Evolutionary conservation across 2,329 filamentous ascomycete species (phyloP), one percentile per base, ranked within the genome.

Genomic region (Alternaria novae-zelandiae): DNA sequence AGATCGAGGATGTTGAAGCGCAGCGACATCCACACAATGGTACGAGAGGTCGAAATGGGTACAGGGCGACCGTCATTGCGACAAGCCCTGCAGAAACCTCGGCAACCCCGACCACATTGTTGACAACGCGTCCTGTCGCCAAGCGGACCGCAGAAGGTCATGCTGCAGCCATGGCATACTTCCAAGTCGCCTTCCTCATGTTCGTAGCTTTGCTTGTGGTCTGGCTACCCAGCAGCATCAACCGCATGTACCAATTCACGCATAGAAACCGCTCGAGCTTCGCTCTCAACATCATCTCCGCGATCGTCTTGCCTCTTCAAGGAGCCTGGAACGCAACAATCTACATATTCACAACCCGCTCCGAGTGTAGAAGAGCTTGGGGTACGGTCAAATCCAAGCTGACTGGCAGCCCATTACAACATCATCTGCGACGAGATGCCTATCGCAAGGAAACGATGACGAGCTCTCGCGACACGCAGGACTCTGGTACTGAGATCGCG

Each of bases 301-400:
- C 91, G 0, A 85, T 93, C 44, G 92, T 96, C 1, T 84, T 96
- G 9, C 92, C 93, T 0, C 84, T 94, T 0, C 93, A 96, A 75
- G 93, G 93, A 0, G 91, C 94, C 72, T 96, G 92, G 92, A 96
- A 96, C 76, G 87, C 89, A 17, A 78, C 91, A 61, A 93, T 96
- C 69, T 96, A 96, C 79, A 80, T 88, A 6, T 75, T 71, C 17
- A 76, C 75, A 0, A 74, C 74, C 0, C 75, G 74, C 65, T 43
- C 64, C 0, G 77, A 78, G 44, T 76, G 71, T 43, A 73, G 67
- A 30, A 68, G 70, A 15, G 73, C 72, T 6, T 64, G 64, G 10
- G 53, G 50, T 13, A 59, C 63, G 25, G 25, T 63, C 3, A 32
- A 69, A 43, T 45, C 54, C 5, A 65, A 56, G 30, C 2, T 73